Percentiles rank a stretch among this genome's conserved stretches.
Conservation (phyloP, 768 basidiomycete species). For the Cubamyces lactineus region DNA sequence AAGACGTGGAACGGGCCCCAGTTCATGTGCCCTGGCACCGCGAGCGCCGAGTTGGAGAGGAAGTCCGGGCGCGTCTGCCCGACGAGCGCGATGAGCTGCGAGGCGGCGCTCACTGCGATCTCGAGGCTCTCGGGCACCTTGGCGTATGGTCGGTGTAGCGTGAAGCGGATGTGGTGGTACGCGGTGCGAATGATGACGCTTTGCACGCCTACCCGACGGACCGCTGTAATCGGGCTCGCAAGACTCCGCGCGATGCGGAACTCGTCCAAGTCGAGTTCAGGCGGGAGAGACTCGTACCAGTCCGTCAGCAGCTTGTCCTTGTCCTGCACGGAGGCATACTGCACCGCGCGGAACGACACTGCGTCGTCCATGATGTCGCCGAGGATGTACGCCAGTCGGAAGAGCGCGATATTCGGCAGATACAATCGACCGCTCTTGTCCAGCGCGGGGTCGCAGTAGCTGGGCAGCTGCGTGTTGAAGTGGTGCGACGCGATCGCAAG, state of each 20-base stretch:
- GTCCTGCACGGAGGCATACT: slow-evolving; percentile 71
- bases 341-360: slow-evolving; percentile 71
- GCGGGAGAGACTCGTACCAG: slow-evolving; percentile 79
- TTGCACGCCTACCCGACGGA: slow-evolving; percentile 74
- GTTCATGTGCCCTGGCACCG: slow-evolving; percentile 81
- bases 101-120: slow-evolving; percentile 75
- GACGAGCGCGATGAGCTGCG: slow-evolving; percentile 77
- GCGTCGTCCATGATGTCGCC: slow-evolving; percentile 88
- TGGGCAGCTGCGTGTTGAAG: slow-evolving; percentile 80
- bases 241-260: slow-evolving; percentile 73
- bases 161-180: slow-evolving; percentile 83
- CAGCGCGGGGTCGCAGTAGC: slow-evolving; percentile 62
- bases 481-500: slow-evolving; percentile 77
- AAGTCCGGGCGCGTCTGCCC: slow-evolving; percentile 78
- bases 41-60: slow-evolving; percentile 57
- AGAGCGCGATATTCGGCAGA: slow-evolving; percentile 72
- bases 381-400: slow-evolving; percentile 75
- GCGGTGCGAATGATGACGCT: slow-evolving; percentile 79
- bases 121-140: slow-evolving; percentile 54
- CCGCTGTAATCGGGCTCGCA: slow-evolving; percentile 59
- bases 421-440: slow-evolving; percentile 70
- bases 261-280: slow-evolving; percentile 77
- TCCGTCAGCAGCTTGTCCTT: slow-evolving; percentile 72
- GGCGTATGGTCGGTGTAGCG: slow-evolving; percentile 80
- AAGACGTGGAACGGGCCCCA: slow-evolving; percentile 87